Evolutionary conservation across 306 rosid species (phyloP).

Genomic region (Lupinus albus): DNA sequence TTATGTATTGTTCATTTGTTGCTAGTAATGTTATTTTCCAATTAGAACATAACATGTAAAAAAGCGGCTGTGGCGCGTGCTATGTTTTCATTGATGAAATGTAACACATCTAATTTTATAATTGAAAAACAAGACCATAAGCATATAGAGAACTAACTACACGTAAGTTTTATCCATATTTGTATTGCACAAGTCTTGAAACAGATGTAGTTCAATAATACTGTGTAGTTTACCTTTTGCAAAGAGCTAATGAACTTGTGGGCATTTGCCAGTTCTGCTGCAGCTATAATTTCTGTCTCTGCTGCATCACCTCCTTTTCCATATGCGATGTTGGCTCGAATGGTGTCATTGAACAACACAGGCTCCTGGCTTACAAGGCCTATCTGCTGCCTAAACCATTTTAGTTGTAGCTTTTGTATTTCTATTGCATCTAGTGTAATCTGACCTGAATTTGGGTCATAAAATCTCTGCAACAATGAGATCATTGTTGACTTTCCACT

Average conservation of each 20-base stretch:
- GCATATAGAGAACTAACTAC: no score
- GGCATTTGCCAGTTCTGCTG: slow-evolving; percentile 74
- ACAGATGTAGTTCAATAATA: slow-evolving; percentile 6
- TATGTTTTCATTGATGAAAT: no score
- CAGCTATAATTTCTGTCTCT: slow-evolving; percentile 67
- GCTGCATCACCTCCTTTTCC: slow-evolving; percentile 66
- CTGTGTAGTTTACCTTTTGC: slow-evolving; percentile 52
- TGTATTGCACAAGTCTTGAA: slow-evolving; percentile 11
- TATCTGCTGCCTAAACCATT: slow-evolving; percentile 80
- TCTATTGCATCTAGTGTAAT: slow-evolving; percentile 68
- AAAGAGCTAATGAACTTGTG: slow-evolving; percentile 72
- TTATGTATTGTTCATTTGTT: no score
- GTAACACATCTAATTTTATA: no score
- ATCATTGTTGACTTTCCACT: slow-evolving; percentile 84
- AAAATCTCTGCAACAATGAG: slow-evolving; percentile 72
- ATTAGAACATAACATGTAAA: no score
- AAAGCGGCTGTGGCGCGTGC: no score
- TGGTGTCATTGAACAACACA: slow-evolving; percentile 71
- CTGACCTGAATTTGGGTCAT: slow-evolving; percentile 67
- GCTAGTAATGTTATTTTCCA: no score
- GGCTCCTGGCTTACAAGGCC: slow-evolving; percentile 88
- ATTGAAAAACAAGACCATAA: no score
- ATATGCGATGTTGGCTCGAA: slow-evolving; percentile 68
- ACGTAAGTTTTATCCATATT: no score
- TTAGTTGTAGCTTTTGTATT: slow-evolving; percentile 60